Percentiles rank a stretch among this genome's conserved stretches.
phyloP scores from a whole-genome alignment of 2,329 filamentous ascomycete species.

The Botrytis galanthina region DNA sequence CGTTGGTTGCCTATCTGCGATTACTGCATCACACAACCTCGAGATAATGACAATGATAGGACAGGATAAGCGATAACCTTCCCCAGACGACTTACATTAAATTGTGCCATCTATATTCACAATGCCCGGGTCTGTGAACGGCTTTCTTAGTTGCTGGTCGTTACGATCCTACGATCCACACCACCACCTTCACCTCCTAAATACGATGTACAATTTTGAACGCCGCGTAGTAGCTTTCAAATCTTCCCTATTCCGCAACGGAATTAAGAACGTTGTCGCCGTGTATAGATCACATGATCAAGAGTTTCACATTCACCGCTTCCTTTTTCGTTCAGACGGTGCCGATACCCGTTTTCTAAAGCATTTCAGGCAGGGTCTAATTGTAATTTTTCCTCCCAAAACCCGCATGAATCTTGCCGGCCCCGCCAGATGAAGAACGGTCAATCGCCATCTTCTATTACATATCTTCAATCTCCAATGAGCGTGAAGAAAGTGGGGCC shows the following conservation, averaged over 20 bases:
- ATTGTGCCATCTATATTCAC: not conserved
- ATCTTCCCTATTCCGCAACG: not conserved
- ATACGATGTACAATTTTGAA: not conserved
- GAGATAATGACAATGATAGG: not conserved
- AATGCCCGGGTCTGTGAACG: not conserved
- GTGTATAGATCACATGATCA: not conserved
- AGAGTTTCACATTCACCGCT: not conserved
- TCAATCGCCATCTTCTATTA: slow-evolving; percentile 10
- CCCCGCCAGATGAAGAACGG: not conserved
- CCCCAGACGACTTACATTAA: not conserved
- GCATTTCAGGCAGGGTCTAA: not conserved
- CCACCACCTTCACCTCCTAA: not conserved
- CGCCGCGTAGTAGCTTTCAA: not conserved
- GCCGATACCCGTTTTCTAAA: slow-evolving; percentile 10
- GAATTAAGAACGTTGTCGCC: slow-evolving; percentile 1
- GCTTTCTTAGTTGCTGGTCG: not conserved
- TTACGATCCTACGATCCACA: not conserved
- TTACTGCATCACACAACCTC: not conserved
- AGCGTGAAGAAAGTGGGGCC: not conserved
- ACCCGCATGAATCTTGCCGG: not conserved
- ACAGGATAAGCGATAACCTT: not conserved
- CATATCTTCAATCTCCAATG: not conserved
- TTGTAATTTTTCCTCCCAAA: not conserved
- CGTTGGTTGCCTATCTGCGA: not conserved
- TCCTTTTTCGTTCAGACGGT: not conserved